phyloP scores from a whole-genome alignment of 768 basidiomycete species.

The Tubosaeta sp. region DNA sequence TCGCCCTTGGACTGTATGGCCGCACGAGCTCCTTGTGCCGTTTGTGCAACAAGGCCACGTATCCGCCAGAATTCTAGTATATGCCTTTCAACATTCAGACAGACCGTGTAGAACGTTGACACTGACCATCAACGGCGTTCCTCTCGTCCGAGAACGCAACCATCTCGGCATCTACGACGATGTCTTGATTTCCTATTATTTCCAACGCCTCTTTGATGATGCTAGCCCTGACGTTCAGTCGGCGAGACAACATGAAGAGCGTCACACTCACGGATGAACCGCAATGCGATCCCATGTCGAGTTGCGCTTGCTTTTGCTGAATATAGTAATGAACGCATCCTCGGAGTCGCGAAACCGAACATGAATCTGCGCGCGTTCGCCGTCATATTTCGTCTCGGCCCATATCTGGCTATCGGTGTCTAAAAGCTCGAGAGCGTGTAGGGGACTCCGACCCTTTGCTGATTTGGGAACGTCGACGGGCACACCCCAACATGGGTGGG shows the following conservation, averaged over 20 bases:
- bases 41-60: constrained; percentile 51
- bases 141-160: constrained; percentile 67
- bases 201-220: constrained; percentile 61
- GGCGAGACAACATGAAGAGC: neutral
- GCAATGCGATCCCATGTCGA: constrained; percentile 72
- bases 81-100: constrained; percentile 2
- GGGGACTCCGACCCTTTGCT: constrained; percentile 61
- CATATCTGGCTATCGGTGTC: constrained; percentile 42
- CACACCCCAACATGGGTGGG: constrained; percentile 48
- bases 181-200: constrained; percentile 34
- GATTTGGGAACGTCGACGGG: constrained; percentile 83
- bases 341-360: constrained; percentile 45
- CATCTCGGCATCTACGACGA: constrained; percentile 85
- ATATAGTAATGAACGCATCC: constrained; percentile 60
- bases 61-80: constrained; percentile 75
- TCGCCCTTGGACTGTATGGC: constrained; percentile 19
- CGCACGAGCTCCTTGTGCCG: constrained; percentile 52
- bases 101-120: neutral
- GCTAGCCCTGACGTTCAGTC: constrained; percentile 28
- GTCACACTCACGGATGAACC: constrained; percentile 44
- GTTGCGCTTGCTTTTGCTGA: constrained; percentile 84
- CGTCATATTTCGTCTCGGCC: constrained; percentile 94
- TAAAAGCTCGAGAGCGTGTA: constrained; percentile 47
- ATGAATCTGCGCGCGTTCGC: constrained; percentile 93
- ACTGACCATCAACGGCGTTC: constrained; percentile 64